Conservation (phyloP, 768 basidiomycete species). For the Dictyophora rubrovolvata region DNA sequence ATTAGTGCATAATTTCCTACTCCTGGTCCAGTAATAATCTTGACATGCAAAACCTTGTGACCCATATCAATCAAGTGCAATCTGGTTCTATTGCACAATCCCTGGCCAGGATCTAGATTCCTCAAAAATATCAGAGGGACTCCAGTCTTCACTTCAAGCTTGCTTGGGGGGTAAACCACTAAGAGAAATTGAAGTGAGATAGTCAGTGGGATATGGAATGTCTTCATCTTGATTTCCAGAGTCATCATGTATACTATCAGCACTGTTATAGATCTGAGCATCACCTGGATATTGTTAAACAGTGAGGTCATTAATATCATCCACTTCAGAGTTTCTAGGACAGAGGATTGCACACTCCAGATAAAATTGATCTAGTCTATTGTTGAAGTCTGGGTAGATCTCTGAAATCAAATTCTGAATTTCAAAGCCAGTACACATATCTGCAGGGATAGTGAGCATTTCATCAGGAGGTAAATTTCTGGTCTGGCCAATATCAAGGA, state of each 20-base stretch:
- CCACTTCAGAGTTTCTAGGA: slow-evolving; percentile 25
- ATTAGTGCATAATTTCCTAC: neutral
- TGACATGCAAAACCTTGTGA: neutral
- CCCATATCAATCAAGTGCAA: neutral
- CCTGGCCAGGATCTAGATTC: slow-evolving; percentile 27
- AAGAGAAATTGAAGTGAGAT: slow-evolving; percentile 27
- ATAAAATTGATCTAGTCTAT: neutral
- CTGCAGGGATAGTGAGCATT: slow-evolving; percentile 17
- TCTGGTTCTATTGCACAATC: neutral
- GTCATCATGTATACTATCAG: slow-evolving; percentile 16
- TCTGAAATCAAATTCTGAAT: slow-evolving; percentile 17
- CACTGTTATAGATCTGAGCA: slow-evolving; percentile 13
- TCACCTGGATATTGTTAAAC: slow-evolving; percentile 16
- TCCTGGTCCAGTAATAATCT: neutral
- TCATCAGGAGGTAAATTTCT: slow-evolving; percentile 13
- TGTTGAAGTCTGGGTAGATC: slow-evolving; percentile 18
- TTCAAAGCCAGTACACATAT: slow-evolving; percentile 19
- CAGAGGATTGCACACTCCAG: slow-evolving; percentile 26
- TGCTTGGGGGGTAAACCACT: slow-evolving; percentile 31
- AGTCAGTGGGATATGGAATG: slow-evolving; percentile 25
- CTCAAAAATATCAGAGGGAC: slow-evolving; percentile 30
- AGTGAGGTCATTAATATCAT: slow-evolving; percentile 20
- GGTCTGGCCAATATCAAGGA: slow-evolving; percentile 29
- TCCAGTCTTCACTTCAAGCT: slow-evolving; percentile 21
- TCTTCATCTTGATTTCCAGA: slow-evolving; percentile 14